Percentiles rank a stretch among this genome's conserved stretches.
Evolutionary conservation across 1,284 basidiomycete genomes (phyloP).

Genomic region (Tylopilus sp.): DNA sequence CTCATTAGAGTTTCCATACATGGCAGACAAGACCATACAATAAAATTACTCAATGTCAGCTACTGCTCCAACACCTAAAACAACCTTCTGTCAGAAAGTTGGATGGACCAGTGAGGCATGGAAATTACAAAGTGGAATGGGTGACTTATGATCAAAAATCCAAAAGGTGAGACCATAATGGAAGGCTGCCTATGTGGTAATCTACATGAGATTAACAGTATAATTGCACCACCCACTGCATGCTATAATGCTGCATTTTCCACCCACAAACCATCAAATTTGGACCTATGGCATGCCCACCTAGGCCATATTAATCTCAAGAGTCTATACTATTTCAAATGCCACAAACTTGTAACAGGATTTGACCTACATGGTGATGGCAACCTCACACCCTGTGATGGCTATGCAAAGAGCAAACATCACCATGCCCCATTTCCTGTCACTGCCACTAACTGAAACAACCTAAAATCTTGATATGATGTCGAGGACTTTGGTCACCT

Average conservation of each 20-base stretch:
- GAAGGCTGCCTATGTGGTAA: background rate
- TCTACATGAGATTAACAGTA: background rate
- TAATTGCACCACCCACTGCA: background rate
- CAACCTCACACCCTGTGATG: conserved; percentile 4
- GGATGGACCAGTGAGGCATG: conserved; percentile 1
- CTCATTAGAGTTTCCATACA: conserved; percentile 2
- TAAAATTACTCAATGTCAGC: conserved; percentile 13
- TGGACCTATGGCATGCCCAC: conserved; percentile 12
- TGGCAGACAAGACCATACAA: background rate
- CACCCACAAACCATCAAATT: background rate
- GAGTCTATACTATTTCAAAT: background rate
- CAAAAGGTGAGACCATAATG: background rate
- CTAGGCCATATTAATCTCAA: conserved; percentile 10
- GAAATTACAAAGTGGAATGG: background rate
- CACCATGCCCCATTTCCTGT: background rate
- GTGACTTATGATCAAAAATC: background rate
- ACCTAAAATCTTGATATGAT: no score
- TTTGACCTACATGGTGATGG: conserved; percentile 5
- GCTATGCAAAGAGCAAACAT: conserved; percentile 12
- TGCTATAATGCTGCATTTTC: background rate
- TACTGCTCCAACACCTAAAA: conserved; percentile 12
- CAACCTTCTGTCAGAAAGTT: conserved; percentile 15
- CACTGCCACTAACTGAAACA: background rate
- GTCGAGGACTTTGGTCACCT: no score
- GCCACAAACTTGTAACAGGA: conserved; percentile 6